Base-by-base conservation (phyloP, 2,329 filamentous ascomycete genomes). In the Albophoma yamanashiensis region DNA sequence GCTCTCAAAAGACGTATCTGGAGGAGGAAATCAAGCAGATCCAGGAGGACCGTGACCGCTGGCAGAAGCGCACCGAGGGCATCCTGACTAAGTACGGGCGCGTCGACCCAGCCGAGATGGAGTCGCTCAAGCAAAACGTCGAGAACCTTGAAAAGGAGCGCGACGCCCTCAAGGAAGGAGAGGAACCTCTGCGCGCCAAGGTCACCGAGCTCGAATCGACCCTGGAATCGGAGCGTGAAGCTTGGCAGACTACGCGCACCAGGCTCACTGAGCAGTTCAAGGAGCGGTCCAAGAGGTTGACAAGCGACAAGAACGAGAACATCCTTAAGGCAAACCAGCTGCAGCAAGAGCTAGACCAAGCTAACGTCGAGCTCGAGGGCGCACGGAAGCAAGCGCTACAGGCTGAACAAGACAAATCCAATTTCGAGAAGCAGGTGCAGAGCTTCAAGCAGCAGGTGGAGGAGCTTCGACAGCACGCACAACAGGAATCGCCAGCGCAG, bases 81-180 rank as follows among this genome's bases (percentile, higher is more conserved):
- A 97, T 99, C 63, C 83, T 99, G 57, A 92, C 91, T 65, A 97
- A 96, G 71, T 97, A 97, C 70, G 92, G 96, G 66, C 90, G 93
- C 60, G 91, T 95, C 58, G 94, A 99, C 70, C 93, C 94, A 52
- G 91, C 90, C 3, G 93, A 97, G 69, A 83, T 97, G 70, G 93
- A 97, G 67, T 87, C 89, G 62, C 82, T 99, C 61, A 96, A 94
- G 76, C 85, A 89, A 69, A 87, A 87, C 61, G 83, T 97, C 58
- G 76, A 84, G 8, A 76, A 76, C 1, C 75, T 92, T 14, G 81
- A 91, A 70, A 76, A 79, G 38, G 88, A 92, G 69, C 82, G 86
- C 9, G 81, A 89, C 64, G 66, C 78, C 3, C 72, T 85, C 55
- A 82, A 79, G 67, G 72, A 77, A 61, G 74, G 75, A 6, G 79